Evolutionary conservation across 495 filamentous ascomycete genomes (phyloP), one percentile per base, ranked within the genome.

Genomic region (Chaetomidium leptoderma): DNA sequence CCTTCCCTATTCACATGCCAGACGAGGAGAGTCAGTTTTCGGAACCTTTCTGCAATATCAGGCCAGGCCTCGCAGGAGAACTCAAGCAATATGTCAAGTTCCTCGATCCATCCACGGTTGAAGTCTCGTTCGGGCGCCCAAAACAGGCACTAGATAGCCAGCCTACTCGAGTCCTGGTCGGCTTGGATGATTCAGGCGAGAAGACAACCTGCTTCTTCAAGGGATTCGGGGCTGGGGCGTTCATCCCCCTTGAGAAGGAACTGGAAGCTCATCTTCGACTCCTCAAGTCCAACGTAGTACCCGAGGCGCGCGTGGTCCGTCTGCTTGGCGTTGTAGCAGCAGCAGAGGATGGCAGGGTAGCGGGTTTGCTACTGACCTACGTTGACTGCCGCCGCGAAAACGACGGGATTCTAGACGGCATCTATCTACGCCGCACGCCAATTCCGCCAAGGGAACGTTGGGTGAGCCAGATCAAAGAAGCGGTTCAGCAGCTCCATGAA

Each of bases 401-500:
- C 11, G 40, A 24, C 40, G 40, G 40, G 19, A 33, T 39, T 27
- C 24, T 49, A 17, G 44, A 37, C 23, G 54, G n/a, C 9, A 24
- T 26, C 33, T 45, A 39, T 39, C 44, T 42, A 5, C 43, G 19
- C 6, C 35, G 30, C 23, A 42, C 35, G 23, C 33, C 43, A 13
- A 40, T 40, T 2, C 17, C 32, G 27, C 54, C 50, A 27, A 32
- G 54, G 21, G 29, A 57, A 23, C 54, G 54, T 40, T 60, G 57
- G 57, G 51, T 24, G 51, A 42, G n/a, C 19, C 57, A 60, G 50
- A 43, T 60, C 27, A 43, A 51, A 14, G 61, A 63, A 42, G 60
- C 60, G 11, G 53, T 66, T 13, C 29, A 58, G 24, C 52, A 57
- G 36, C 63, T 76, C 8, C 72, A 76, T 53, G 61, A 65, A 39